Conservation (phyloP, 1,139 yeast species). For the Lizanozyma gosingica region DNA sequence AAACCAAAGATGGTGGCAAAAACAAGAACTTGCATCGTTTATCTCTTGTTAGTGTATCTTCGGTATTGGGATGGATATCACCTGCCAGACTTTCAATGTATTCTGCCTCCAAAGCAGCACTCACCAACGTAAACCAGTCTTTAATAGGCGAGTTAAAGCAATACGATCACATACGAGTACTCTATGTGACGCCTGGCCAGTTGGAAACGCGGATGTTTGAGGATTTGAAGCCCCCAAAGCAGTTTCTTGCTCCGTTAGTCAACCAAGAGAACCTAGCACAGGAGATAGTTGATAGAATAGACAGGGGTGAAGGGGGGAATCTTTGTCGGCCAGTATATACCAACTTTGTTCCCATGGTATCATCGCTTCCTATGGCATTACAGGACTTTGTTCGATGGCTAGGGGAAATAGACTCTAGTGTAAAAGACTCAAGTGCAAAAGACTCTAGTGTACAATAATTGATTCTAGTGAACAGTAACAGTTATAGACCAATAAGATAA, state of each 20-base stretch:
- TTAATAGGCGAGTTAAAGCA: conserved; percentile 38
- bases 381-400: conserved; percentile 39
- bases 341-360: conserved; percentile 43
- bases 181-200: conserved; percentile 62
- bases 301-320: conserved; percentile 43
- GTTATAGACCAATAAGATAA: no score
- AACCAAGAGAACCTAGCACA: conserved; percentile 33
- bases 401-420: conserved; percentile 56
- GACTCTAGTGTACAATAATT: no score
- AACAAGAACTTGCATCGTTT: conserved; percentile 13
- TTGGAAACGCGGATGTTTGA: conserved; percentile 52
- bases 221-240: conserved; percentile 50
- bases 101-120: conserved; percentile 59
- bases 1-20: background rate
- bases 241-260: conserved; percentile 59
- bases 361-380: conserved; percentile 42
- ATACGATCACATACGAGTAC: conserved; percentile 24
- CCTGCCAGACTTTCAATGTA: conserved; percentile 61
- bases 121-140: conserved; percentile 52
- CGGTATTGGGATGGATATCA: conserved; percentile 62
- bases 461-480: no score
- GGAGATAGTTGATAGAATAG: conserved; percentile 30
- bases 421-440: no score
- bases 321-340: conserved; percentile 55
- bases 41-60: conserved; percentile 56